Evolutionary conservation across 2,329 filamentous ascomycete genomes (phyloP).

Genomic region (Exophiala bonariae): DNA sequence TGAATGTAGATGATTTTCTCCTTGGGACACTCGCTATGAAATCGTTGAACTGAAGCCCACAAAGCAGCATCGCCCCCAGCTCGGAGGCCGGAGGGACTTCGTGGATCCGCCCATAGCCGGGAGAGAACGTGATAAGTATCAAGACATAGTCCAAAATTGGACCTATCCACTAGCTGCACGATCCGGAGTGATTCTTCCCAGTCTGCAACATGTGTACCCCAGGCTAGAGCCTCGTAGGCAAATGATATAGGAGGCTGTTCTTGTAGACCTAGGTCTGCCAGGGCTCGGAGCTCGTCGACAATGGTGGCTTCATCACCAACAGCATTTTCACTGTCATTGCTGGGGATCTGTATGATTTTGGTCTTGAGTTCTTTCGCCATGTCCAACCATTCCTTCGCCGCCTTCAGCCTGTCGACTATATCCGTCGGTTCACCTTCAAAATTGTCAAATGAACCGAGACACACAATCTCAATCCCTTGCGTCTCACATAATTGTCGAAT

Average conservation of each 20-base stretch:
- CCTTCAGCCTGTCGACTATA: slow-evolving; percentile 30
- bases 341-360: slow-evolving; percentile 35
- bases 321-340: slow-evolving; percentile 29
- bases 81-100: slow-evolving; percentile 25
- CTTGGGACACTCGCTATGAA: slow-evolving; percentile 12
- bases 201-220: slow-evolving; percentile 33
- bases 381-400: slow-evolving; percentile 35
- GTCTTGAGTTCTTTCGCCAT: slow-evolving; percentile 28
- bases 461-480: slow-evolving; percentile 35
- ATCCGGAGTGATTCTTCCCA: slow-evolving; percentile 36
- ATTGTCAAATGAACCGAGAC: slow-evolving; percentile 38
- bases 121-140: slow-evolving; percentile 38
- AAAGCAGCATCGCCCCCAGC: slow-evolving; percentile 9
- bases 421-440: slow-evolving; percentile 35
- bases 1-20: slow-evolving; percentile 39
- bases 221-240: slow-evolving; percentile 38
- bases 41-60: slow-evolving; percentile 27
- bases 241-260: slow-evolving; percentile 16
- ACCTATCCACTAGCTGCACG: slow-evolving; percentile 30
- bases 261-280: slow-evolving; percentile 32
- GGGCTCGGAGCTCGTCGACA: slow-evolving; percentile 32
- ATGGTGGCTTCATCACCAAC: slow-evolving; percentile 31
- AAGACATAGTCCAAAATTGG: slow-evolving; percentile 40
- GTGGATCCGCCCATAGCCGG: slow-evolving; percentile 35
- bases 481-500: slow-evolving; percentile 51